Base-by-base conservation (phyloP, 352 stramenopile genomes). In the Plasmopara viticola region DNA sequence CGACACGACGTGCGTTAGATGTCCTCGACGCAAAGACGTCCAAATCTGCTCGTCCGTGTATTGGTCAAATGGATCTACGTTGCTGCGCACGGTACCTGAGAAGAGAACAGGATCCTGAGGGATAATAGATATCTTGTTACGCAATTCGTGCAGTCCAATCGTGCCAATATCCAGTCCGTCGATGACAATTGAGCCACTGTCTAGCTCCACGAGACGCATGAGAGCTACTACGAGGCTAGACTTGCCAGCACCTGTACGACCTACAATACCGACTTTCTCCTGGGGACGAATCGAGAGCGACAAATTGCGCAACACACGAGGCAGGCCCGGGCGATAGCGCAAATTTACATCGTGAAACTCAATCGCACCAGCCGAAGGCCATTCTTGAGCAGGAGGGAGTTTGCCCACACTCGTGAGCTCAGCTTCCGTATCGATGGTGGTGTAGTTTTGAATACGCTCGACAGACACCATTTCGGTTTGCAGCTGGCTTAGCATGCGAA, bases 101-200 rank as follows among this genome's bases (percentile, higher is more conserved):
- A 98, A 98, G 35, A 98, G 61, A 4, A 98, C 87, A 13, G 96
- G 95, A 51, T 98, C 90, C 66, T 98, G 94, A 5, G 87, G 87
- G 28, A 95, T 98, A 44, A 98, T 95, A 17, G 93, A 64, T 33
- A 85, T 69, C 45, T 78, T 77, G 42, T 44, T 63, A 18, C 78
- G 74, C 31, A 90, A 43, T 18, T 72, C 64, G 39, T 84, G 67
- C 35, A 90, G 49, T 4, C 70, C 68, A 20, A 90, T 66, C 6
- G 55, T 74, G 30, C 56, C 51, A n/a, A 87, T 75, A 52, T 87
- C 60, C 25, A 86, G 49, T 35, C 65, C 74, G 50, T 90, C 78
- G n/a, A 90, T 81, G 30, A 65, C 37, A 52, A 90, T 86, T 0
- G 52, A 57, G 8, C 78, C 78, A 9, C 59, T 60, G 53, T 95